These are phyloP conservation scores for Halenospora varia DNA, from an alignment of 495 filamentous ascomycete genomes.

Conservation along the genomic window DNA sequence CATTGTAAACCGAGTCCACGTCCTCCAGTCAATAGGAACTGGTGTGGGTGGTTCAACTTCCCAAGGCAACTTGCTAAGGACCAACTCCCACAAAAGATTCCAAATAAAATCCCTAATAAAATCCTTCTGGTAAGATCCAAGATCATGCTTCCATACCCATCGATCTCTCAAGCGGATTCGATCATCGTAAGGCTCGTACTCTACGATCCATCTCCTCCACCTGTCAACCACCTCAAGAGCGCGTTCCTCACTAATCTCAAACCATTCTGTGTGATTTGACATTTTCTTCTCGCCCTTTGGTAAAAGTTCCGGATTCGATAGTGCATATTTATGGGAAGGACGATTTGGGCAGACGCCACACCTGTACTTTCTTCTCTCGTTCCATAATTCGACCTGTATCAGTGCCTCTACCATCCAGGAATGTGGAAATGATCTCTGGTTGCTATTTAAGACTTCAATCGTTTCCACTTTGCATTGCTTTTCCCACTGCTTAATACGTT, in stretches of 20 bases:
- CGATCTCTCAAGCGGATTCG: neutral
- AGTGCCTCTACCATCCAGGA: neutral
- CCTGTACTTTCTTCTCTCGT: neutral
- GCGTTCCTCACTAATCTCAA: neutral
- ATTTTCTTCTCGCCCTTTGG: neutral
- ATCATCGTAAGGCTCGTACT: neutral
- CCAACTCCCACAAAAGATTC: too few species aligned
- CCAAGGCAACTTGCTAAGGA: too few species aligned
- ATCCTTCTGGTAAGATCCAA: too few species aligned
- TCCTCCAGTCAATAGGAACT: too few species aligned
- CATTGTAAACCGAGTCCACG: too few species aligned
- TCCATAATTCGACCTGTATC: neutral
- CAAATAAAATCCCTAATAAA: too few species aligned
- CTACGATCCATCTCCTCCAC: neutral
- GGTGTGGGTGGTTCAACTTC: too few species aligned
- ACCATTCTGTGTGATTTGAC: neutral
- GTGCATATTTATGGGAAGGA: too few species aligned
- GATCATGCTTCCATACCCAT: neutral
- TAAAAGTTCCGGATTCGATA: neutral
- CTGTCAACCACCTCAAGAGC: neutral
- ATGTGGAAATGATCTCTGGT: neutral
- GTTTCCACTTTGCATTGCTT: neutral
- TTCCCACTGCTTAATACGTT: neutral
- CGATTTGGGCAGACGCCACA: neutral
- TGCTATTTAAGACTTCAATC: neutral